Conservation (phyloP, 345 rosid genomes). For the Sonneratia alba region DNA sequence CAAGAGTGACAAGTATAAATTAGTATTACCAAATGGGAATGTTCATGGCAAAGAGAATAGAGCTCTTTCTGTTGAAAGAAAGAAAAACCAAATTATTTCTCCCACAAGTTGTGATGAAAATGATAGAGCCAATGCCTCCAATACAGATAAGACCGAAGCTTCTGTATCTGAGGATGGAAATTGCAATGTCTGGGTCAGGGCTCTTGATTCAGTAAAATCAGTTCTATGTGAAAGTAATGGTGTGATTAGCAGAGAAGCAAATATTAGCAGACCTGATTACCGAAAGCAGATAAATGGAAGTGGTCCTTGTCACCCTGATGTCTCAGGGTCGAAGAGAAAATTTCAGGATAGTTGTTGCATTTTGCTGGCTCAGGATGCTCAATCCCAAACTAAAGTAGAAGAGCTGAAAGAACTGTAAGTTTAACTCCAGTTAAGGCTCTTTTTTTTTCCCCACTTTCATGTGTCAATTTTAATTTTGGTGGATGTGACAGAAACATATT, state of each 20-base stretch:
- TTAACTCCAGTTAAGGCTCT: slow-evolving; percentile 11
- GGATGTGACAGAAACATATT: background rate
- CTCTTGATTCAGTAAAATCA: slow-evolving; percentile 20
- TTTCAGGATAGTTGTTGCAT: slow-evolving; percentile 32
- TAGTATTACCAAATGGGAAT: slow-evolving; percentile 20
- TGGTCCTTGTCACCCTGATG: slow-evolving; percentile 20
- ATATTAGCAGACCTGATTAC: slow-evolving; percentile 19
- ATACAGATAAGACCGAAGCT: slow-evolving; percentile 1
- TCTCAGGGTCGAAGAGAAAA: slow-evolving; percentile 36
- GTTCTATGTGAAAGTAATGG: slow-evolving; percentile 27
- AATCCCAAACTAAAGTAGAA: slow-evolving; percentile 48
- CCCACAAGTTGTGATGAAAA: background rate
- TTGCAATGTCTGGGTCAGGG: slow-evolving; percentile 15
- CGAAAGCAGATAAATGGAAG: slow-evolving; percentile 23
- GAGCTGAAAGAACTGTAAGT: slow-evolving; percentile 68
- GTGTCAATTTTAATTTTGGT: background rate
- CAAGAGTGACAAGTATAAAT: slow-evolving; percentile 32
- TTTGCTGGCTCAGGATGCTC: slow-evolving; percentile 53
- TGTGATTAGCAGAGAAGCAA: slow-evolving; percentile 12
- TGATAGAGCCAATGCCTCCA: slow-evolving; percentile 3
- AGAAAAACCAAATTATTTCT: slow-evolving; percentile 4
- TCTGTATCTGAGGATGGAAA: slow-evolving; percentile 22
- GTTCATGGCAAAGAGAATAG: slow-evolving; percentile 25
- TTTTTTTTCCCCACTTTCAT: slow-evolving; percentile 2
- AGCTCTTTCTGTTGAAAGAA: slow-evolving; percentile 19